Base-by-base conservation (phyloP, 108 stramenopile species). In the Chaetoceros muelleri region DNA sequence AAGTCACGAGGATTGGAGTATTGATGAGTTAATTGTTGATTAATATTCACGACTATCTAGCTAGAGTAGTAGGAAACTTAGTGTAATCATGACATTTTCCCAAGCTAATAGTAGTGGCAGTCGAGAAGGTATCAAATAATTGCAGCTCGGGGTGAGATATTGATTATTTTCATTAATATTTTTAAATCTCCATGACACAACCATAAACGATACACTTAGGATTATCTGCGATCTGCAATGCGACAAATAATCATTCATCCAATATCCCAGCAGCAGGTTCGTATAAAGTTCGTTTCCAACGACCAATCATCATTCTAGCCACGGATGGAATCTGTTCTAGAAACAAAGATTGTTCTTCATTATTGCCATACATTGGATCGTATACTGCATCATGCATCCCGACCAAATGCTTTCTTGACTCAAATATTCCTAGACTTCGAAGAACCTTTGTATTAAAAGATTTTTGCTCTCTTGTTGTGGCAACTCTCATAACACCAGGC, bases 1-100 rank as follows among this genome's bases (percentile, higher is more conserved):
- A 25, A 87, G 83, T 72, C 87, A 93, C 61, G 99, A 99, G 75
- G 99, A 99, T 64, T 99, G 99, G 99, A 67, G 73, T 27, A 90
- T 96, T 58, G 94, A 95, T 52, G 97, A 99, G 56, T 78, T 99
- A 44, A 90, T 97, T 72, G 82, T 94, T 26, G 87, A 92, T 63
- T 90, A 70, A 67, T n/a, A n/a, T n/a, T n/a, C n/a, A n/a, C n/a
- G n/a, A n/a, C n/a, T n/a, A n/a, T n/a, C n/a, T n/a, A n/a, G n/a
- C n/a, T n/a, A n/a, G n/a, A n/a, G n/a, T n/a, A n/a, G n/a, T n/a
- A n/a, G n/a, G n/a, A n/a, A n/a, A n/a, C n/a, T n/a, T n/a, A n/a
- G n/a, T n/a, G n/a, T n/a, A n/a, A n/a, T n/a, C n/a, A n/a, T n/a
- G n/a, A n/a, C n/a, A n/a, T n/a, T n/a, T n/a, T n/a, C n/a, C n/a